Conservation (phyloP, 106 monocot species). For the Vanilla planifolia region DNA sequence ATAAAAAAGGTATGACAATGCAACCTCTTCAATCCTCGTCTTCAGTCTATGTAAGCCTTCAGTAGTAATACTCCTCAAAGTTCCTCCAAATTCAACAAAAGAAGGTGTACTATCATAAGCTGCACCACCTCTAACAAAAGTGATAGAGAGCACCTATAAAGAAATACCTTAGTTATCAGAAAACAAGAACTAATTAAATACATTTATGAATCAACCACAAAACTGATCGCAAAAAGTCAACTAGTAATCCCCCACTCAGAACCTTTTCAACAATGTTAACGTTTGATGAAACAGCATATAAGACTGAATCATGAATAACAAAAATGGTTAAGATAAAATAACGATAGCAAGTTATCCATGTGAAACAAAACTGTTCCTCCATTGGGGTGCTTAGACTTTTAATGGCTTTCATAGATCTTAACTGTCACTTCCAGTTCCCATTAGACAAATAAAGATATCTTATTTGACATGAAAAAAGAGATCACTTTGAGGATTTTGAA, state of each 20-base stretch:
- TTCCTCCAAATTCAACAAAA: constrained; percentile 63
- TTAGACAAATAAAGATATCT: no score
- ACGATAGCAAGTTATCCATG: no score
- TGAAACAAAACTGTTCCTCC: no score
- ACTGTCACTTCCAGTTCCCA: no score
- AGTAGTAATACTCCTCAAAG: constrained; percentile 62
- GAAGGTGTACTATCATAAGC: constrained; percentile 23
- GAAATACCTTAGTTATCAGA: background rate
- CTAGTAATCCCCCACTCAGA: background rate
- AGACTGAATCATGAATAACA: no score
- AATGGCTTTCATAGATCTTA: no score
- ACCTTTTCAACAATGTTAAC: background rate
- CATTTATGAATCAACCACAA: no score
- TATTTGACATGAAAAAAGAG: no score
- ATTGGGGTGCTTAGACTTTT: no score
- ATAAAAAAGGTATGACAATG: background rate
- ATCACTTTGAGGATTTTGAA: no score
- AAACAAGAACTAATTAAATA: background rate
- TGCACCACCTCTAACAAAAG: constrained; percentile 49
- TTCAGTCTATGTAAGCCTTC: constrained; percentile 44
- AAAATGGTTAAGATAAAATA: no score
- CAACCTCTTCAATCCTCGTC: constrained; percentile 43
- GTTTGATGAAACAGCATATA: background rate
- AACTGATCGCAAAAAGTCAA: no score
- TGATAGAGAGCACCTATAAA: constrained; percentile 53